Base-by-base conservation (phyloP, 202 grass and related monocot genomes). In the Musa balbisiana region DNA sequence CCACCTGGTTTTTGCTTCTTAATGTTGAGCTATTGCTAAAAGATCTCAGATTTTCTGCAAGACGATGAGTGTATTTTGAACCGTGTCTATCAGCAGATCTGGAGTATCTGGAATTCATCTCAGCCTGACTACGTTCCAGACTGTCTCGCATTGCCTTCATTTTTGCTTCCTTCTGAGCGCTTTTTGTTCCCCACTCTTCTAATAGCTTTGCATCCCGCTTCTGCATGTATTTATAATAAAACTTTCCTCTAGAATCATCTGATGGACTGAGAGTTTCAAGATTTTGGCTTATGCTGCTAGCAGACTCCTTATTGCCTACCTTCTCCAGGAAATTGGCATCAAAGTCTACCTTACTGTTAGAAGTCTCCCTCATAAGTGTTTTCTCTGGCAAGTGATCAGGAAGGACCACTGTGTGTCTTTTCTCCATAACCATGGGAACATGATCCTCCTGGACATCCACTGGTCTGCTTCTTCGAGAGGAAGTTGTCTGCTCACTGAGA, bases 91-190 rank as follows among this genome's bases (percentile, higher is more conserved):
- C 76, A 72, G 75, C 80, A 83, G 85, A 87, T 81, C 8, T 80
- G 70, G 80, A 81, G 72, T 94, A 94, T 80, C 90, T 98, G 59
- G 85, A 82, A 69, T 51, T 81, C 91, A 99, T 87, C 83, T 99
- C 89, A 64, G 91, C 87, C 80, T 89, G 92, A 74, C 89, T 99
- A 71, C 76, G 82, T 77, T 95, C 95, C 78, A 99, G 84, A 73
- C 84, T 99, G 17, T 95, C 85, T 78, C 83, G 91, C 95, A 99
- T 99, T 77, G 89, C 87, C 80, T 87, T 99, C 80, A 99, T 80
- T 77, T 81, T 90, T 62, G 87, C 91, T 84, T 95, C 87, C 82
- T 95, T 99, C 74, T 95, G 79, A 76, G 75, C 81, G 55, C 87
- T 80, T 77, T 92, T 90, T 72, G 88, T 64, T 84, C 86, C 80